Evolutionary conservation across 805 yeast species (phyloP), one percentile per base, ranked within the genome.

Genomic region (Lachancea dasiensis): DNA sequence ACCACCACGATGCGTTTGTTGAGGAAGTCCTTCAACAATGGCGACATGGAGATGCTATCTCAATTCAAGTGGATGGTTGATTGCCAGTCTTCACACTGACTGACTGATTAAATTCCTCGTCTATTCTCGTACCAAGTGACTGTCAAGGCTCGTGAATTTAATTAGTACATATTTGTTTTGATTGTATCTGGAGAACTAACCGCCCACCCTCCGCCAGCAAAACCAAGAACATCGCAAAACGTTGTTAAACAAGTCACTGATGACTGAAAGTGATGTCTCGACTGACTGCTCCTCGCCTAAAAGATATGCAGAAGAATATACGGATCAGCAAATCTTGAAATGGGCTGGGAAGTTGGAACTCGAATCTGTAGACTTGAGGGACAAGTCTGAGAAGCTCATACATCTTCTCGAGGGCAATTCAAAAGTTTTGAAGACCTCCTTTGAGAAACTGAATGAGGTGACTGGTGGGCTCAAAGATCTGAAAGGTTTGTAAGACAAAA

Each of bases 281-380:
- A 38, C 40, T 13, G 40, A 38, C 3, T 38, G 34, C 36, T 38
- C 40, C 9, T 30, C 40, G 4, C 40, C 40, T 5, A 26, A 10
- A 16, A n/a, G 15, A n/a, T 31, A 19, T 19, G 19, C 25, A 10
- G 31, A 27, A n/a, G 32, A 31, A 14, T 36, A 38, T 10, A 38
- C 36, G 21, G 40, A 38, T 20, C 57, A 52, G 45, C 69, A 58
- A 56, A 64, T 54, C 22, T 53, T 65, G 8, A 55, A 56, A 45
- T 73, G 78, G 79, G 77, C 77, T 0, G 65, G 72, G 4, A 63
- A 67, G 24, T 48, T 74, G 14, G 79, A 74, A 44, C 41, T 73
- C 36, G 79, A 74, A 41, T 60, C 69, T 10, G 54, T 68, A 2
- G 75, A 69, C 21, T 47, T 70, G 18, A 52, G 72, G 28, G 62